A percentile compares a stretch with the other conserved stretches of the same genome.
phyloP scores from a whole-genome alignment of 225 moss, liverwort and hornwort species.

The Asterella californica region DNA sequence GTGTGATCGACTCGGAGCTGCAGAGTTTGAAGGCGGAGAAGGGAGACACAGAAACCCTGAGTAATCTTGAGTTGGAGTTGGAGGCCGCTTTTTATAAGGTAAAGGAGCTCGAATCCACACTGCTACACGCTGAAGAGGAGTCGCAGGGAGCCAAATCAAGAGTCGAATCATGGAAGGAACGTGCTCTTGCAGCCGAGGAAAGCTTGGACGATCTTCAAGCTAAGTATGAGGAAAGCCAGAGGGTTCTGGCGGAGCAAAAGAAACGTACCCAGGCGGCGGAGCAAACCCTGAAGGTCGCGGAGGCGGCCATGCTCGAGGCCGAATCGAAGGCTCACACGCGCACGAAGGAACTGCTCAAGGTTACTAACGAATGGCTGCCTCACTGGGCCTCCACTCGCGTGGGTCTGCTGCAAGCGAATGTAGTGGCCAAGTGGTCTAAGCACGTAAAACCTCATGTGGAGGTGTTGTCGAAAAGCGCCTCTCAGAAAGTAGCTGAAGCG shows the following conservation, averaged over 20 bases:
- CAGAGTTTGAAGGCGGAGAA: conserved; percentile 33
- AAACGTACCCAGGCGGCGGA: conserved; percentile 50
- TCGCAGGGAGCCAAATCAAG: conserved; percentile 39
- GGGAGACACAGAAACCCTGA: conserved; percentile 18
- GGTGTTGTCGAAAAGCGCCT: conserved; percentile 41
- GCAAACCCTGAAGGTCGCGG: conserved; percentile 55
- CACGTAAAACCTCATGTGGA: conserved; percentile 76
- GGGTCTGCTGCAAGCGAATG: conserved; percentile 45
- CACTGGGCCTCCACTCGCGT: conserved; percentile 67
- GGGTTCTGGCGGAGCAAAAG: conserved; percentile 45
- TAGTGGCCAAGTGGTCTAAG: conserved; percentile 48
- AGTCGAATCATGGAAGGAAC: conserved; percentile 46
- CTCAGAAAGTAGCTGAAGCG: conserved; percentile 37
- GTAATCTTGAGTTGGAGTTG: conserved; percentile 45
- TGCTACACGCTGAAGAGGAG: conserved; percentile 31
- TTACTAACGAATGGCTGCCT: conserved; percentile 65
- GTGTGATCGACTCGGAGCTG: conserved; percentile 44
- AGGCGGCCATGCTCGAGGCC: conserved; percentile 69
- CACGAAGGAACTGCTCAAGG: conserved; percentile 49
- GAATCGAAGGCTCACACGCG: conserved; percentile 52
- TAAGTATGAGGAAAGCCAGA: conserved; percentile 51
- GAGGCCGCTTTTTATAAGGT: conserved; percentile 45
- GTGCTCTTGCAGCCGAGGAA: conserved; percentile 56
- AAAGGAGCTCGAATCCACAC: conserved; percentile 48
- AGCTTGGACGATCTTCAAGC: conserved; percentile 40